These are phyloP conservation scores for Psidium friedrichsthalianum DNA, from an alignment of 345 rosid species.

Conservation along the genomic window DNA sequence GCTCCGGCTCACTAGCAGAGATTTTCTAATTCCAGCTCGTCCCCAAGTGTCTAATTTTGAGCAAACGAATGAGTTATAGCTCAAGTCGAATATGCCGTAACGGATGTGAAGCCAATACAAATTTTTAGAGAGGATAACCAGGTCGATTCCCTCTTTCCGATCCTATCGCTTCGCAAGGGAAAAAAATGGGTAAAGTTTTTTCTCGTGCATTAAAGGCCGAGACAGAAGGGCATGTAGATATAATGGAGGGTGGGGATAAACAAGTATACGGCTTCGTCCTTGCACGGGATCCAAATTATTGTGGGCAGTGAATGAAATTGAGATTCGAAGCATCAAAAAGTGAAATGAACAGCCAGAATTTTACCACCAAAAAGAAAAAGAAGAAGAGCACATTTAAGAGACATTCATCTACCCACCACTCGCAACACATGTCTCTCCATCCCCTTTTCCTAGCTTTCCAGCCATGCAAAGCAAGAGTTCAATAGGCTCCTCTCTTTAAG, in stretches of 20 bases:
- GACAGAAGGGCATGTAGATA: constrained; percentile 14
- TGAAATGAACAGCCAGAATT: background rate
- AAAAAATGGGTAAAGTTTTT: background rate
- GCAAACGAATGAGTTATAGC: background rate
- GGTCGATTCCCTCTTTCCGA: background rate
- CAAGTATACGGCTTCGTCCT: background rate
- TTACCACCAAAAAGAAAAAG: background rate
- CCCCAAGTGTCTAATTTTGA: background rate
- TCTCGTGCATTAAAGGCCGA: background rate
- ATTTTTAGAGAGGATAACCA: fast-evolving
- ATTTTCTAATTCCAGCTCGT: background rate
- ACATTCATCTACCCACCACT: background rate
- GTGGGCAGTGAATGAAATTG: background rate
- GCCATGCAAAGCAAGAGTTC: background rate
- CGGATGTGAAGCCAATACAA: fast-evolving
- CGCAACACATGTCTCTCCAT: background rate
- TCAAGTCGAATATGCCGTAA: fast-evolving
- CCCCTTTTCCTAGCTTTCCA: constrained; percentile 4
- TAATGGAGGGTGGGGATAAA: constrained; percentile 8
- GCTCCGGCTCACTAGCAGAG: too few species aligned
- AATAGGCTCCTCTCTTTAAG: background rate
- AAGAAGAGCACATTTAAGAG: constrained; percentile 14
- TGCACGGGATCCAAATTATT: background rate
- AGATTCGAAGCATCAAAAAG: background rate
- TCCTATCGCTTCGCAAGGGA: background rate